Percentiles rank a stretch among this genome's conserved stretches.
Conservation (phyloP, 495 filamentous ascomycete genomes). For the Penicillium pulvis region DNA sequence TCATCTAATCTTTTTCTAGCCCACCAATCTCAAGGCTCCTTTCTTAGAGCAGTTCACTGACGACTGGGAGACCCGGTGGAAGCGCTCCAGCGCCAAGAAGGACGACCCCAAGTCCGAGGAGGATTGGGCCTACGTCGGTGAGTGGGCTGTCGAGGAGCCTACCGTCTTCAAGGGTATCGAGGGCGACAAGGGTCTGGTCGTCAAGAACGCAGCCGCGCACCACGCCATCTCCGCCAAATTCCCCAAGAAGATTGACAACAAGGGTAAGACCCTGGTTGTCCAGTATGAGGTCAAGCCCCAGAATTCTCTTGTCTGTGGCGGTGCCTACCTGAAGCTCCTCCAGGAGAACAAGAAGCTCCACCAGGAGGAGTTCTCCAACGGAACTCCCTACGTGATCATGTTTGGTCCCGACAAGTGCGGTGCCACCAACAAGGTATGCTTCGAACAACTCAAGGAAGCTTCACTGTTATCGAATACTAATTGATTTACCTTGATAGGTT, state of each 20-base stretch:
- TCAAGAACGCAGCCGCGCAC: slow-evolving; percentile 95
- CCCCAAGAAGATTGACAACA: slow-evolving; percentile 93
- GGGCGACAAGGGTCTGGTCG: slow-evolving; percentile 93
- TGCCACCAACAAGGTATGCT: slow-evolving; percentile 89
- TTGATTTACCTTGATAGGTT: slow-evolving; percentile 51
- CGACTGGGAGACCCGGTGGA: slow-evolving; percentile 91
- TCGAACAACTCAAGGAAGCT: neutral
- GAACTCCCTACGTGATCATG: slow-evolving; percentile 98
- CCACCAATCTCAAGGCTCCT: slow-evolving; percentile 81
- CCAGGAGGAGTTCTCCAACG: slow-evolving; percentile 96
- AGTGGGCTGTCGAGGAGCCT: slow-evolving; percentile 97
- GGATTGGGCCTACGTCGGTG: slow-evolving; percentile 97
- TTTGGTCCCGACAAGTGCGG: slow-evolving; percentile 99
- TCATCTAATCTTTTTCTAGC: slow-evolving; percentile 55
- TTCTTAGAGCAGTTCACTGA: slow-evolving; percentile 99
- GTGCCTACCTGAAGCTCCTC: slow-evolving; percentile 98
- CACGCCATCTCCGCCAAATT: slow-evolving; percentile 99
- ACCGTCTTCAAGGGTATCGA: slow-evolving; percentile 89
- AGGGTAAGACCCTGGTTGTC: slow-evolving; percentile 92
- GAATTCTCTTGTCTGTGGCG: slow-evolving; percentile 96
- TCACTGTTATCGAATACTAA: slow-evolving; percentile 8
- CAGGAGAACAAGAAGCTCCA: slow-evolving; percentile 97
- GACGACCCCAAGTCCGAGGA: slow-evolving; percentile 82
- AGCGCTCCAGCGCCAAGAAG: slow-evolving; percentile 94
- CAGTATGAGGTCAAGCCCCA: slow-evolving; percentile 99